Conservation (phyloP, 305 asterid species). For the Petunia hybrid region DNA sequence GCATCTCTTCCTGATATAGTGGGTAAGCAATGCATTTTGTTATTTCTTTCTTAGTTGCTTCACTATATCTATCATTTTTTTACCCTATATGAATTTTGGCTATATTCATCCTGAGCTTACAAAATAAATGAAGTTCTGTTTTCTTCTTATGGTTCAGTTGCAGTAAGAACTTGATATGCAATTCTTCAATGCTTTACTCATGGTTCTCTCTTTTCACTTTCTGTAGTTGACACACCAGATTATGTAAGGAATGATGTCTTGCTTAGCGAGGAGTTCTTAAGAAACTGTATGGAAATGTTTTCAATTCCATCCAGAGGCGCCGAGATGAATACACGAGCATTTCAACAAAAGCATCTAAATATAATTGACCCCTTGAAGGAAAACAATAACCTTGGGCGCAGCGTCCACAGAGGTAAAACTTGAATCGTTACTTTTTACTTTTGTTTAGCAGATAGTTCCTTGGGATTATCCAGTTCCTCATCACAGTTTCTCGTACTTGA, state of each 20-base stretch:
- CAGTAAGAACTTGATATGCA: neutral
- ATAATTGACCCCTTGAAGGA: conserved; percentile 86
- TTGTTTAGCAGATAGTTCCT: neutral
- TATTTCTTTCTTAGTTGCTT: conserved; percentile 1
- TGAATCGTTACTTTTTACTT: conserved; percentile 20
- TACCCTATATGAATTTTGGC: neutral
- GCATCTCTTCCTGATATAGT: conserved; percentile 66
- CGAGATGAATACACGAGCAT: conserved; percentile 56
- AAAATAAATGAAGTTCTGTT: neutral
- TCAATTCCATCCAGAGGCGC: conserved; percentile 51
- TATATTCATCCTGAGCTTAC: neutral
- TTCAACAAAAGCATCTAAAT: conserved; percentile 69
- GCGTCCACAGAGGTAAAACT: conserved; percentile 77
- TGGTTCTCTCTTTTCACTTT: conserved; percentile 28
- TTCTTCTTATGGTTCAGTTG: neutral
- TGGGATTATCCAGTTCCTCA: neutral
- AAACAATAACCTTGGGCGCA: conserved; percentile 91
- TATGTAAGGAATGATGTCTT: conserved; percentile 44
- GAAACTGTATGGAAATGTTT: conserved; percentile 64
- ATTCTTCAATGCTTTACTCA: conserved; percentile 20
- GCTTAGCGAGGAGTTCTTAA: conserved; percentile 66
- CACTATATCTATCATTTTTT: neutral
- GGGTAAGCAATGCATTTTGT: conserved; percentile 58
- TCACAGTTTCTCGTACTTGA: neutral
- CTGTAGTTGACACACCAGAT: conserved; percentile 67